A percentile compares a stretch with the other conserved stretches of the same genome.
Conservation (phyloP, 2,329 filamentous ascomycete genomes). For the Pseudopyrenochaeta lycopersici region DNA sequence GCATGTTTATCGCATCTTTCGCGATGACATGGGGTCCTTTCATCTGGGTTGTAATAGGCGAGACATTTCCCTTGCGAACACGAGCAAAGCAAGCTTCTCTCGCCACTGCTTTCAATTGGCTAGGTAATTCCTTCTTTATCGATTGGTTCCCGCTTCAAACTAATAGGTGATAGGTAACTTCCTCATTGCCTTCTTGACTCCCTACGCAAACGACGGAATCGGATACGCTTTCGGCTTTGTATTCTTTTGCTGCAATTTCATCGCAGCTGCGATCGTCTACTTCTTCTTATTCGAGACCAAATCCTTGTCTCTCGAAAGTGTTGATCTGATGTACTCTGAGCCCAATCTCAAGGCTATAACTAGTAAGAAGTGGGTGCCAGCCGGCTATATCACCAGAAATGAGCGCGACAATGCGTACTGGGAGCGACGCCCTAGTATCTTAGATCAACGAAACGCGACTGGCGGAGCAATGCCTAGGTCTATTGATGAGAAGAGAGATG, state of each 20-base stretch:
- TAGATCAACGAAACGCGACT: slow-evolving; percentile 17
- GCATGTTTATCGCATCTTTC: slow-evolving; percentile 78
- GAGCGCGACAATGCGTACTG: slow-evolving; percentile 40
- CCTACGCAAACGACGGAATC: slow-evolving; percentile 44
- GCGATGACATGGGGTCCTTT: slow-evolving; percentile 72
- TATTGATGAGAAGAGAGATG: slow-evolving; percentile 26
- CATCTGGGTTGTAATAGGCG: slow-evolving; percentile 57
- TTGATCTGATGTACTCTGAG: slow-evolving; percentile 48
- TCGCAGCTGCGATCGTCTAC: slow-evolving; percentile 39
- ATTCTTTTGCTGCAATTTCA: slow-evolving; percentile 47
- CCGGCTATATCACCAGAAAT: slow-evolving; percentile 40
- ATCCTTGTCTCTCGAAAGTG: slow-evolving; percentile 44
- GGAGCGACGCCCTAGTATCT: slow-evolving; percentile 30
- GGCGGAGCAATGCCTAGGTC: slow-evolving; percentile 13
- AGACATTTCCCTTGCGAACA: slow-evolving; percentile 44
- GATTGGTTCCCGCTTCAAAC: slow-evolving; percentile 21
- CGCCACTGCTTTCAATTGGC: slow-evolving; percentile 45
- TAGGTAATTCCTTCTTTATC: slow-evolving; percentile 15
- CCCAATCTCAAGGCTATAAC: slow-evolving; percentile 33
- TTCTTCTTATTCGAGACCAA: slow-evolving; percentile 49
- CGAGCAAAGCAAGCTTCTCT: slow-evolving; percentile 47
- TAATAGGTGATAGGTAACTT: slow-evolving; percentile 44
- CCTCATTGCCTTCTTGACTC: slow-evolving; percentile 46
- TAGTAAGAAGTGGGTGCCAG: slow-evolving; percentile 46
- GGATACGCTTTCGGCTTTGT: slow-evolving; percentile 47